A percentile compares a stretch with the other conserved stretches of the same genome.
These are phyloP conservation scores for Ampelomyces quisqualis DNA, from an alignment of 2,329 filamentous ascomycete genomes.

Conservation along the genomic window DNA sequence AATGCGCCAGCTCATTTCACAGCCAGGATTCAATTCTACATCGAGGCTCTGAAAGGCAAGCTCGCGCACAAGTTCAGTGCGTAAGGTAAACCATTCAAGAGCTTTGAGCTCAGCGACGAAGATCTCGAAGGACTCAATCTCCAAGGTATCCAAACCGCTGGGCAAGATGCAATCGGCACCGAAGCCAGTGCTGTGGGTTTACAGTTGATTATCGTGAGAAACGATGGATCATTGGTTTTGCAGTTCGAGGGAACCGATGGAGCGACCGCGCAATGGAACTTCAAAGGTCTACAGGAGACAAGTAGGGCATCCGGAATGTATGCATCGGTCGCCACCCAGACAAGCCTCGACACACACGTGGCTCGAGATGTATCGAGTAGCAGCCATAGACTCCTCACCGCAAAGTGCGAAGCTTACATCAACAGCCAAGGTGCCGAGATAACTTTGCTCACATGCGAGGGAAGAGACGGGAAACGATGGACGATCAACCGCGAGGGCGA, in stretches of 20 bases:
- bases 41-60: constrained; percentile 1
- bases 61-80: neutral
- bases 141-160: neutral
- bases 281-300: neutral
- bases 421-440: no score
- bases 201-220: neutral
- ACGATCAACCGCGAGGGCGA: no score
- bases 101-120: neutral
- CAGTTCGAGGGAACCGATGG: neutral
- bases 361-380: no score
- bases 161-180: neutral
- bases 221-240: neutral
- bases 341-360: constrained; percentile 1
- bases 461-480: no score
- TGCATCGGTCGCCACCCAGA: neutral
- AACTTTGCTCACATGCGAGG: no score
- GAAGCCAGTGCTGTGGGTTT: neutral
- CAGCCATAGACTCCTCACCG: neutral
- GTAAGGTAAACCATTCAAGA: neutral
- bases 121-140: neutral
- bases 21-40: constrained; percentile 1
- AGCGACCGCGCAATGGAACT: neutral
- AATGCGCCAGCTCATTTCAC: neutral
- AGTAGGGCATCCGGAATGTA: neutral
- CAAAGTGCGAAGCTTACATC: neutral